Percentiles rank a stretch among this genome's conserved stretches.
These are phyloP conservation scores for Ganoderma lucidum DNA, from an alignment of 1,284 basidiomycete species.

Conservation along the genomic window DNA sequence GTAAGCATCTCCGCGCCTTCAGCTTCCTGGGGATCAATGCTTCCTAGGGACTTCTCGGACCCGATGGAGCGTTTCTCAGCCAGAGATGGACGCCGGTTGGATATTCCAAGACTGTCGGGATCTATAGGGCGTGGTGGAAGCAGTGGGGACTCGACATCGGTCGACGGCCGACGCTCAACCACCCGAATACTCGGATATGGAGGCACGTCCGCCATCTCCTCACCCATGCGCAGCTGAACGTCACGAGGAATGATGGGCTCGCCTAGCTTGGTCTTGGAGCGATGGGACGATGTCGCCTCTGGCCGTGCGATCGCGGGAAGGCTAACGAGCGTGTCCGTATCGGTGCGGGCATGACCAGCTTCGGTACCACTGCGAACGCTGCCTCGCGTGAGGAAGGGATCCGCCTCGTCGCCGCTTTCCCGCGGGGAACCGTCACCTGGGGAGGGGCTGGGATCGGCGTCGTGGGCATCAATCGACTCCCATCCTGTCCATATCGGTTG, in stretches of 20 bases:
- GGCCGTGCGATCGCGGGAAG: slow-evolving; percentile 38
- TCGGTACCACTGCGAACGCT: slow-evolving; percentile 38
- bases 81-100: slow-evolving; percentile 35
- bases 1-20: slow-evolving; percentile 61
- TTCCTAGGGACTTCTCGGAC: slow-evolving; percentile 40
- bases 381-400: slow-evolving; percentile 60
- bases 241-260: slow-evolving; percentile 44
- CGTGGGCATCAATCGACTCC: slow-evolving; percentile 51
- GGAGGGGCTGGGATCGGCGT: slow-evolving; percentile 38
- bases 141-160: slow-evolving; percentile 45
- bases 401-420: slow-evolving; percentile 70
- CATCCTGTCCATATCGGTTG: slow-evolving; percentile 65
- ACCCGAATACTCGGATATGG: slow-evolving; percentile 37
- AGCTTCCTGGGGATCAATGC: slow-evolving; percentile 41
- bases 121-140: slow-evolving; percentile 45
- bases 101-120: slow-evolving; percentile 41
- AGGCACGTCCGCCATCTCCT: slow-evolving; percentile 30
- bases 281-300: slow-evolving; percentile 30
- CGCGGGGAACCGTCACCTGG: slow-evolving; percentile 72
- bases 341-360: slow-evolving; percentile 39
- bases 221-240: slow-evolving; percentile 39
- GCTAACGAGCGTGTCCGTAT: slow-evolving; percentile 40
- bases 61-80: slow-evolving; percentile 36
- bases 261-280: slow-evolving; percentile 28
- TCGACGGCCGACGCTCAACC: slow-evolving; percentile 37